Conservation (phyloP, 225 moss, liverwort and hornwort species). For the Physcomitrellopsis africana region DNA sequence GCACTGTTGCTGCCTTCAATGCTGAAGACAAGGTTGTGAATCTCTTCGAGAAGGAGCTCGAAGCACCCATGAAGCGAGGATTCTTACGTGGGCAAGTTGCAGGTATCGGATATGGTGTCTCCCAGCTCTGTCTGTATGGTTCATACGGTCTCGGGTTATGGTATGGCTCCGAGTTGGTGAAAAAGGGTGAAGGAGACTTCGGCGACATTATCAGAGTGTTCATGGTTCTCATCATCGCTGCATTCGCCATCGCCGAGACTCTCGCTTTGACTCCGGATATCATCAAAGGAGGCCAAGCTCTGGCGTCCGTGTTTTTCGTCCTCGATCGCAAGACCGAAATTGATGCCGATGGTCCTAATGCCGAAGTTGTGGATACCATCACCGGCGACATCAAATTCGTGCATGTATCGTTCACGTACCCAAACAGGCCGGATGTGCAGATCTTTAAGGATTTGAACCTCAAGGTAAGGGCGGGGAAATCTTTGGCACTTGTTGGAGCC, state of each 20-base stretch:
- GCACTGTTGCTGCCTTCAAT: conserved; percentile 36
- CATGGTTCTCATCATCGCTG: conserved; percentile 15
- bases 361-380: background rate
- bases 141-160: conserved; percentile 18
- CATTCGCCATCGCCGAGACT: conserved; percentile 23
- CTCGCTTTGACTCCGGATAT: conserved; percentile 22
- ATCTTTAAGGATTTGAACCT: conserved; percentile 16
- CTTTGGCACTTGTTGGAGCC: conserved; percentile 18
- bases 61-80: conserved; percentile 12
- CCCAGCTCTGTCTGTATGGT: conserved; percentile 15
- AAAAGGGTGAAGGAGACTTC: background rate
- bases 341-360: background rate
- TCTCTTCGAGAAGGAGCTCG: conserved; percentile 29
- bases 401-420: conserved; percentile 11
- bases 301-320: conserved; percentile 9
- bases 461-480: conserved; percentile 4
- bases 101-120: conserved; percentile 24
- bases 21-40: conserved; percentile 29
- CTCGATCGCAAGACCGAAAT: conserved; percentile 15
- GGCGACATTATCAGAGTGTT: conserved; percentile 12
- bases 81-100: conserved; percentile 31
- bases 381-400: conserved; percentile 16
- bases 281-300: background rate
- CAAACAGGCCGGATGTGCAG: conserved; percentile 4
- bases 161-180: conserved; percentile 10